phyloP scores from a whole-genome alignment of 2,329 filamentous ascomycete species.

The Exophiala viscosa region DNA sequence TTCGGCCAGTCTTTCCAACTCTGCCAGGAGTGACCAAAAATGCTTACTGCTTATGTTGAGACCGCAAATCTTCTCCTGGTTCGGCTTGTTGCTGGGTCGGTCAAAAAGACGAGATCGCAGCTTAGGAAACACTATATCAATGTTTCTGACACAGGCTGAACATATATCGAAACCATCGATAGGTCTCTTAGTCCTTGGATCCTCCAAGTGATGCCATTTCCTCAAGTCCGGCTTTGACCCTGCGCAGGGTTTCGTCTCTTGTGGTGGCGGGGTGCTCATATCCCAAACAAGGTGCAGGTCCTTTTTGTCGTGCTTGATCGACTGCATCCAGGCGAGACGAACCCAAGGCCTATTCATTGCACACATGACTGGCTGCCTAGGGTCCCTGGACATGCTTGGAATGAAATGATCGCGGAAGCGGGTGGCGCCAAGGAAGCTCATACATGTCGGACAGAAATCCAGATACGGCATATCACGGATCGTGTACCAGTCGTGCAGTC shows the following conservation, averaged over 20 bases:
- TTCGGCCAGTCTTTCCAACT: slow-evolving; percentile 53
- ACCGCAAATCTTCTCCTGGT: slow-evolving; percentile 59
- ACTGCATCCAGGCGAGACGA: slow-evolving; percentile 78
- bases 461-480: slow-evolving; percentile 67
- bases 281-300: slow-evolving; percentile 67
- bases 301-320: slow-evolving; percentile 63
- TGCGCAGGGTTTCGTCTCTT: slow-evolving; percentile 56
- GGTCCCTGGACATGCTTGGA: slow-evolving; percentile 55
- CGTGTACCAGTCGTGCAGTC: slow-evolving; percentile 75
- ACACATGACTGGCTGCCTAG: slow-evolving; percentile 62
- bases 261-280: slow-evolving; percentile 59
- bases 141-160: slow-evolving; percentile 65
- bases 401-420: slow-evolving; percentile 66
- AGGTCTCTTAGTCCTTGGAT: slow-evolving; percentile 61
- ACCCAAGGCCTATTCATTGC: slow-evolving; percentile 81
- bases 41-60: slow-evolving; percentile 61
- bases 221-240: slow-evolving; percentile 55
- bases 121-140: slow-evolving; percentile 70
- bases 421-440: slow-evolving; percentile 65
- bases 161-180: slow-evolving; percentile 73
- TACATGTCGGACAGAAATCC: slow-evolving; percentile 79
- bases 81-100: slow-evolving; percentile 34
- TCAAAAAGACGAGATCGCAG: slow-evolving; percentile 43
- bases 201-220: slow-evolving; percentile 71
- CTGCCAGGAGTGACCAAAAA: slow-evolving; percentile 56